phyloP scores from a whole-genome alignment of 768 basidiomycete species.

The Epithele typhae region DNA sequence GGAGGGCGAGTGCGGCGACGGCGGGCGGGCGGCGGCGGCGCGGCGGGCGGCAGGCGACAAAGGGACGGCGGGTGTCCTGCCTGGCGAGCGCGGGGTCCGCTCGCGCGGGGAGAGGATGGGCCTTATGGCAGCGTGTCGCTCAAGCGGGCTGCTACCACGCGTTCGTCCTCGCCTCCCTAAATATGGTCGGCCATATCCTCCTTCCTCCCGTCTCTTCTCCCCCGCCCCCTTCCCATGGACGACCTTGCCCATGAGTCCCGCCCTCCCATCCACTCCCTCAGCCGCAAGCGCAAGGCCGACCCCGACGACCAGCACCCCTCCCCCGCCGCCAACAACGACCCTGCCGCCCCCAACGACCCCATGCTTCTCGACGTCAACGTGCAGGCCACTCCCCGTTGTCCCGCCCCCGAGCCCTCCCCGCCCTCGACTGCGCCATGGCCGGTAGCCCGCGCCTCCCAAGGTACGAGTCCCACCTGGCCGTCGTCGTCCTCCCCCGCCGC shows the following conservation, averaged over 20 bases:
- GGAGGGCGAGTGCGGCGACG: no score
- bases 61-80: neutral
- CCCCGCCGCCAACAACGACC: slow-evolving; percentile 11
- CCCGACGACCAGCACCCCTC: slow-evolving; percentile 33
- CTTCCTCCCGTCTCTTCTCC: slow-evolving; percentile 25
- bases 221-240: slow-evolving; percentile 45
- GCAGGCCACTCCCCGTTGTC: slow-evolving; percentile 24
- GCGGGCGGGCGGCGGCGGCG: neutral
- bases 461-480: slow-evolving; percentile 11
- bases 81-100: no score
- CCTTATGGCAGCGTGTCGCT: slow-evolving; percentile 19
- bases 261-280: slow-evolving; percentile 42
- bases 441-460: slow-evolving; percentile 18
- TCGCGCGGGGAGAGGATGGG: slow-evolving; percentile 4
- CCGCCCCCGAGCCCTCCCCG: slow-evolving; percentile 33
- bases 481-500: slow-evolving; percentile 18
- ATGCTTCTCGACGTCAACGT: slow-evolving; percentile 32
- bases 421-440: slow-evolving; percentile 33
- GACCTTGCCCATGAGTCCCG: slow-evolving; percentile 50
- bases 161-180: slow-evolving; percentile 32
- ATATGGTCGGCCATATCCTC: slow-evolving; percentile 25
- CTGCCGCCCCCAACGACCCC: slow-evolving; percentile 26
- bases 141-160: slow-evolving; percentile 30
- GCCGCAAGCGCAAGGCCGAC: slow-evolving; percentile 67
- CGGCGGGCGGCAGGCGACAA: neutral